Evolutionary conservation across 352 stramenopile species (phyloP).

Genomic region (Hyaloperonospora brassicae): DNA sequence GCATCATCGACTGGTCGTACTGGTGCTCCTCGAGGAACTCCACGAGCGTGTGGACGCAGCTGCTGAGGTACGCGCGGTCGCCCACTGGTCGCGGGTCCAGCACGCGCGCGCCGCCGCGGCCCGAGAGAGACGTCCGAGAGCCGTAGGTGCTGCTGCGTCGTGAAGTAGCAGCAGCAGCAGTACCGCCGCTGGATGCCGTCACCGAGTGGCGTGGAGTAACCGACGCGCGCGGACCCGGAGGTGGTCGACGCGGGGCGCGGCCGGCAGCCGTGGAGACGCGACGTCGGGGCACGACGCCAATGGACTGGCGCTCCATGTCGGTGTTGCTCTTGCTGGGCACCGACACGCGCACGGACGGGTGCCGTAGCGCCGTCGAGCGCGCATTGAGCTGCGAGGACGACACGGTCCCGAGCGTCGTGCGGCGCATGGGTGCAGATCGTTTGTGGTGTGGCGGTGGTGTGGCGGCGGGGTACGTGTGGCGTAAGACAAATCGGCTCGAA

Average conservation of each 20-base stretch:
- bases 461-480: too few species aligned
- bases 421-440: constrained; percentile 37
- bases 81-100: constrained; percentile 78
- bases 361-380: constrained; percentile 31
- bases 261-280: constrained; percentile 40
- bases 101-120: constrained; percentile 28
- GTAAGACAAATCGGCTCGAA: too few species aligned
- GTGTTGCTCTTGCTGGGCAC: constrained; percentile 34
- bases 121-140: constrained; percentile 46
- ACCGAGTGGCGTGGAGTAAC: constrained; percentile 43
- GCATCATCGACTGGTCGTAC: constrained; percentile 89
- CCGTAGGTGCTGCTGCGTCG: constrained; percentile 62
- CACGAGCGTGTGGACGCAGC: constrained; percentile 89
- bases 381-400: constrained; percentile 81
- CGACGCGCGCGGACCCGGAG: constrained; percentile 32
- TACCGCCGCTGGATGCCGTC: constrained; percentile 5
- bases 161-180: constrained; percentile 5
- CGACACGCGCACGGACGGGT: constrained; percentile 45
- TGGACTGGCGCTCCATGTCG: constrained; percentile 47
- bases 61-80: constrained; percentile 90
- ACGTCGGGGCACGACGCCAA: constrained; percentile 36
- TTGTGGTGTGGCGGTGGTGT: too few species aligned
- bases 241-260: constrained; percentile 11
- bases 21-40: constrained; percentile 88
- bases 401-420: constrained; percentile 77